phyloP scores from a whole-genome alignment of 2,329 filamentous ascomycete species.

The Microcyclosporella mali region DNA sequence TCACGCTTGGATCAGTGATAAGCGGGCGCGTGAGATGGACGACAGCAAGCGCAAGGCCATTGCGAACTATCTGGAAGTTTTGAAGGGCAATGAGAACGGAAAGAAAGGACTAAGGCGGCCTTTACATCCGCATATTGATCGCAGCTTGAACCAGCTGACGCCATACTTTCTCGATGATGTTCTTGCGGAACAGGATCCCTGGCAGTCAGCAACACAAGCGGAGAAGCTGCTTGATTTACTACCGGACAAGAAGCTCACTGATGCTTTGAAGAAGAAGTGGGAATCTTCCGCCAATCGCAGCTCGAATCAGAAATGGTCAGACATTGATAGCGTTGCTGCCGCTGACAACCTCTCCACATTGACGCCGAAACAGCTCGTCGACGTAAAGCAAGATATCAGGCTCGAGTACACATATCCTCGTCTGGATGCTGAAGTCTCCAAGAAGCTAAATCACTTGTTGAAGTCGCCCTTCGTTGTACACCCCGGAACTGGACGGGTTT shows the following conservation, averaged over 20 bases:
- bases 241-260: conserved; percentile 70
- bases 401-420: conserved; percentile 97
- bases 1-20: conserved; percentile 97
- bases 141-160: conserved; percentile 79
- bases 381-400: conserved; percentile 92
- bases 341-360: conserved; percentile 64
- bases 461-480: conserved; percentile 97
- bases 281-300: conserved; percentile 70
- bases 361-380: conserved; percentile 57
- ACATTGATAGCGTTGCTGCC: conserved; percentile 82
- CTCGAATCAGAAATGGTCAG: conserved; percentile 81
- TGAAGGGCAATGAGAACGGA: conserved; percentile 78
- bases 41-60: conserved; percentile 80
- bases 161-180: conserved; percentile 79
- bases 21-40: conserved; percentile 73
- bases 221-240: conserved; percentile 77
- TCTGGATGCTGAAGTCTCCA: conserved; percentile 93
- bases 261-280: conserved; percentile 85
- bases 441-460: conserved; percentile 95
- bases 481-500: conserved; percentile 86
- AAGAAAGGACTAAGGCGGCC: conserved; percentile 78
- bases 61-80: conserved; percentile 80
- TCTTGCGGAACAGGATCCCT: conserved; percentile 79
- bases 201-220: conserved; percentile 62
- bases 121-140: conserved; percentile 79